Evolutionary conservation across 495 filamentous ascomycete genomes (phyloP).

Genomic region (Neurospora tetraspora): DNA sequence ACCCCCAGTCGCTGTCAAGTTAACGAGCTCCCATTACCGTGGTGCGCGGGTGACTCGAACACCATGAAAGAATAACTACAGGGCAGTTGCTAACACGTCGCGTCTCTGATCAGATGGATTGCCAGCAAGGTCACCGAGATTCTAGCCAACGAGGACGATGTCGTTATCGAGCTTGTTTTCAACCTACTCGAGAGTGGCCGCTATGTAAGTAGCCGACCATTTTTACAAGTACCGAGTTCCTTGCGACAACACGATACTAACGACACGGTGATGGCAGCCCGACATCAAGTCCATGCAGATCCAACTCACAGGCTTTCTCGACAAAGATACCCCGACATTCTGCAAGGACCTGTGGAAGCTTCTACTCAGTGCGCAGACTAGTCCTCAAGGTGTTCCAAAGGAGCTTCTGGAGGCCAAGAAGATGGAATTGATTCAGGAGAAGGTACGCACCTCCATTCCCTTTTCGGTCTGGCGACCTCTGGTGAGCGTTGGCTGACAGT

Average conservation of each 20-base stretch:
- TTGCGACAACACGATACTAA: not conserved
- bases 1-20: not conserved
- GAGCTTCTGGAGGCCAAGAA: slow-evolving; percentile 95
- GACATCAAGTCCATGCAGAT: slow-evolving; percentile 93
- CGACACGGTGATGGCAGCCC: slow-evolving; percentile 45
- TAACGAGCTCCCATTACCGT: not conserved
- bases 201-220: slow-evolving; percentile 48
- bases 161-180: slow-evolving; percentile 87
- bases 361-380: slow-evolving; percentile 81
- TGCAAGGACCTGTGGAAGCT: slow-evolving; percentile 92
- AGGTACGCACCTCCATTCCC: slow-evolving; percentile 42
- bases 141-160: slow-evolving; percentile 83
- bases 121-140: slow-evolving; percentile 76
- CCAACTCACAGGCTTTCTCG: slow-evolving; percentile 85
- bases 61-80: not conserved
- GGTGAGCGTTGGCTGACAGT: slow-evolving; percentile 7
- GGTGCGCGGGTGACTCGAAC: not conserved
- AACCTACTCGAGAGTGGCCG: slow-evolving; percentile 73
- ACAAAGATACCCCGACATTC: slow-evolving; percentile 83
- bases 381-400: slow-evolving; percentile 82
- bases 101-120: slow-evolving; percentile 63
- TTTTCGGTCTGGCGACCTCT: not conserved
- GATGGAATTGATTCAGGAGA: slow-evolving; percentile 82
- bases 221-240: not conserved
- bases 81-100: slow-evolving; percentile 3